A percentile compares a stretch with the other conserved stretches of the same genome.
phyloP scores from a whole-genome alignment of 164 flowering plant genomes.

The Santalum album region DNA sequence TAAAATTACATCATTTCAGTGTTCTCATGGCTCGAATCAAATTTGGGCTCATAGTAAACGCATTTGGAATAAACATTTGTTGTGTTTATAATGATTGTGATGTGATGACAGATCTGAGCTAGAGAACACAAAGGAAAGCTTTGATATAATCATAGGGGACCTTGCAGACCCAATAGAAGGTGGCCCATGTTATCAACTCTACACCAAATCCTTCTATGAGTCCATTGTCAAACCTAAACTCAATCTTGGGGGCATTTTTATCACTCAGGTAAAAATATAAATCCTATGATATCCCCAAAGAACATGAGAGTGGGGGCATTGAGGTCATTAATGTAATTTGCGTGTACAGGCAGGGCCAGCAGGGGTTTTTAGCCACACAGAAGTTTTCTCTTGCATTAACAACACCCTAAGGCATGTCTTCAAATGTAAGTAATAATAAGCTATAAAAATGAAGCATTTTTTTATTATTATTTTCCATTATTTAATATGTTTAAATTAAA shows the following conservation, averaged over 20 bases:
- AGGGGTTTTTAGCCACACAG: slow-evolving; percentile 78
- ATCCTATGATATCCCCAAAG: too few species aligned
- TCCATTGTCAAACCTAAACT: slow-evolving; percentile 63
- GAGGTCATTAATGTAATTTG: too few species aligned
- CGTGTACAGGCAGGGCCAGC: slow-evolving; percentile 84
- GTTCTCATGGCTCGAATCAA: too few species aligned
- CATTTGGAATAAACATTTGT: too few species aligned
- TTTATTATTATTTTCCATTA: too few species aligned
- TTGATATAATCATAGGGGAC: slow-evolving; percentile 88
- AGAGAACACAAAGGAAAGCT: slow-evolving; percentile 41
- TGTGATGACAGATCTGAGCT: slow-evolving; percentile 66
- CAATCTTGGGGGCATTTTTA: slow-evolving; percentile 62
- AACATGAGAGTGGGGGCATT: too few species aligned
- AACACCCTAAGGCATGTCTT: slow-evolving; percentile 84
- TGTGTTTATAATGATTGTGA: too few species aligned
- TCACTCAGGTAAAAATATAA: slow-evolving; percentile 97
- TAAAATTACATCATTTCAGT: too few species aligned
- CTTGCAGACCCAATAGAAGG: slow-evolving; percentile 93
- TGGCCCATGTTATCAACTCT: slow-evolving; percentile 92
- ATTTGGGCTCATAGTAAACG: too few species aligned
- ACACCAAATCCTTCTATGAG: slow-evolving; percentile 91
- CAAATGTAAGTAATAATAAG: slow-evolving; percentile 46
- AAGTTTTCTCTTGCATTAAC: slow-evolving; percentile 88
- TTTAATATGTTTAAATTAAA: too few species aligned
- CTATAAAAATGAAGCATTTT: neutral